phyloP scores from a whole-genome alignment of 495 filamentous ascomycete species.

The Talaromyces proteolyticus region DNA sequence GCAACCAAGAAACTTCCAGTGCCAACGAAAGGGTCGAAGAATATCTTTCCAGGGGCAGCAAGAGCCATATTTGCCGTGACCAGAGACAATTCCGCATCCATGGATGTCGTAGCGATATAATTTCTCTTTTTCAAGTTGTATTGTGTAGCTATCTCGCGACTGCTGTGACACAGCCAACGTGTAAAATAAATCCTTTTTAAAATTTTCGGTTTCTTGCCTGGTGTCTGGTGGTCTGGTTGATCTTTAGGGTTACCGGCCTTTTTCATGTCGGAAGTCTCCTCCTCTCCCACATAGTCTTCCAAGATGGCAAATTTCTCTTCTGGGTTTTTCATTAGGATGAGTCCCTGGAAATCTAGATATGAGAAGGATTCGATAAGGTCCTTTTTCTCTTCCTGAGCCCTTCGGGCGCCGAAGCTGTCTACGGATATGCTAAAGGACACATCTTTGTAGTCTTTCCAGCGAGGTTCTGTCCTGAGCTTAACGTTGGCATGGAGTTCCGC shows the following conservation, averaged over 20 bases:
- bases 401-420: conserved; percentile 70
- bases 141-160: conserved; percentile 58
- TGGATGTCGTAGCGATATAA: conserved; percentile 93
- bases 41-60: conserved; percentile 72
- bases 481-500: conserved; percentile 63
- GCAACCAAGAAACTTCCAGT: conserved; percentile 88
- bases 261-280: conserved; percentile 13
- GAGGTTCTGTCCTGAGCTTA: conserved; percentile 43
- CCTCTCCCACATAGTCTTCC: conserved; percentile 60
- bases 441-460: conserved; percentile 58
- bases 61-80: conserved; percentile 88
- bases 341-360: conserved; percentile 72
- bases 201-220: conserved; percentile 5
- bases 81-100: conserved; percentile 91
- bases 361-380: conserved; percentile 73
- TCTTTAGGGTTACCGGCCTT: not conserved
- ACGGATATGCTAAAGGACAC: conserved; percentile 76
- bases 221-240: conserved; percentile 4
- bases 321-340: conserved; percentile 64
- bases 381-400: conserved; percentile 49
- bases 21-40: conserved; percentile 93
- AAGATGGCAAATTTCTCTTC: conserved; percentile 71
- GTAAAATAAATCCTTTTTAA: conserved; percentile 66
- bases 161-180: conserved; percentile 56
- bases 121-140: conserved; percentile 87